A percentile compares a stretch with the other conserved stretches of the same genome.
phyloP scores from a whole-genome alignment of 345 rosid species.

The Ceriops decandra region DNA sequence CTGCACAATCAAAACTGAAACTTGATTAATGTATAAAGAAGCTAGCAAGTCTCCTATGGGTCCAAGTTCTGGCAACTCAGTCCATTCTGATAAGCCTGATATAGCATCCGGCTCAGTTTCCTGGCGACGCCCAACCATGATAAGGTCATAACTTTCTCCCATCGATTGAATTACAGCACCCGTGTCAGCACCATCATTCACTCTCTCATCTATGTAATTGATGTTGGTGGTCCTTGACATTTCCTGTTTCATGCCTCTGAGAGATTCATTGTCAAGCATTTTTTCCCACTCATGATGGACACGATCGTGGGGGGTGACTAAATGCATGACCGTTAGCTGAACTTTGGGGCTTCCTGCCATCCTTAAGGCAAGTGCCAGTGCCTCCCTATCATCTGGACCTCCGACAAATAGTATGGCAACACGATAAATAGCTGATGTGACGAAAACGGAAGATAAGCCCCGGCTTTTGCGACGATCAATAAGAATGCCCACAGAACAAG shows the following conservation, averaged over 20 bases:
- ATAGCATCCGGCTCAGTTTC: constrained; percentile 6
- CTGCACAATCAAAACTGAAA: constrained; percentile 24
- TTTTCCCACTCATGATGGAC: constrained; percentile 8
- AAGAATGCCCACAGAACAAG: constrained; percentile 27
- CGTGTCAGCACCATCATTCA: constrained; percentile 27
- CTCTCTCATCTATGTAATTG: constrained; percentile 12
- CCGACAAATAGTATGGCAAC: constrained; percentile 14
- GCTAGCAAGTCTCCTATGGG: constrained; percentile 24
- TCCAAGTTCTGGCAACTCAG: constrained; percentile 28
- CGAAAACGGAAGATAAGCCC: constrained; percentile 16
- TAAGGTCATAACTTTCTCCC: constrained; percentile 12
- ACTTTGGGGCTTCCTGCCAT: constrained; percentile 18
- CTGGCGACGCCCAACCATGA: constrained; percentile 22
- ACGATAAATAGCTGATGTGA: not conserved
- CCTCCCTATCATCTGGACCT: constrained; percentile 29
- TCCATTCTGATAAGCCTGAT: constrained; percentile 25
- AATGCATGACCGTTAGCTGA: constrained; percentile 14
- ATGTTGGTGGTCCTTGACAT: not conserved
- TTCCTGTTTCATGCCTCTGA: constrained; percentile 11
- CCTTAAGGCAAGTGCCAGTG: constrained; percentile 25
- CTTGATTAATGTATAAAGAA: constrained; percentile 11
- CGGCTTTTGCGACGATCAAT: constrained; percentile 18
- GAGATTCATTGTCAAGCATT: constrained; percentile 9
- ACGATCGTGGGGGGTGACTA: not conserved
- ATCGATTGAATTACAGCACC: constrained; percentile 6